phyloP scores from a whole-genome alignment of 1,284 basidiomycete species.

The Tylopilus sp. region DNA sequence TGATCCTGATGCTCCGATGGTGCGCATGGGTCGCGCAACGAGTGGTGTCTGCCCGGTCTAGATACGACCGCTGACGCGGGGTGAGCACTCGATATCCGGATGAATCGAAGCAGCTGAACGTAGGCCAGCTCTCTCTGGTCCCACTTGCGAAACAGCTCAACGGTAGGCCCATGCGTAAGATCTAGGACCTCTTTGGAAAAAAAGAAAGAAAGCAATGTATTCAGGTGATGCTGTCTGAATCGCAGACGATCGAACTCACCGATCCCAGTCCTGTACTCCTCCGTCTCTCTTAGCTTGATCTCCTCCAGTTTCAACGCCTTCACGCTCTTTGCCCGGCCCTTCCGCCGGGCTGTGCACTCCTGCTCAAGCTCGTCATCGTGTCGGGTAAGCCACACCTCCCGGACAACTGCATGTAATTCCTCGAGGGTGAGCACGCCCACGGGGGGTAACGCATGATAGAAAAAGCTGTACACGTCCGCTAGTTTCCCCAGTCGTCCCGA shows the following conservation, averaged over 20 bases:
- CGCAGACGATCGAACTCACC: slow-evolving; percentile 48
- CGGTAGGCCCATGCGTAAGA: slow-evolving; percentile 71
- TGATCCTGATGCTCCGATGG: slow-evolving; percentile 16
- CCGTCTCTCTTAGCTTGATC: slow-evolving; percentile 59
- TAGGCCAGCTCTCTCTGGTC: slow-evolving; percentile 72
- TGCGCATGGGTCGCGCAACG: slow-evolving; percentile 24
- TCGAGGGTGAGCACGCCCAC: slow-evolving; percentile 60
- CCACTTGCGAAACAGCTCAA: slow-evolving; percentile 73
- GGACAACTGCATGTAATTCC: slow-evolving; percentile 66
- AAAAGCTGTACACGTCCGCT: slow-evolving; percentile 79
- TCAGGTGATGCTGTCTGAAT: neutral
- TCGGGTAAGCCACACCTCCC: slow-evolving; percentile 70
- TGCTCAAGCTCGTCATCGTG: slow-evolving; percentile 66
- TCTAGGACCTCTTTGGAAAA: slow-evolving; percentile 70
- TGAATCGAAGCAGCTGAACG: slow-evolving; percentile 71
- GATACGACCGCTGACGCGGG: slow-evolving; percentile 50
- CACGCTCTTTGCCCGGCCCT: slow-evolving; percentile 74
- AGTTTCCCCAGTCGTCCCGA: neutral
- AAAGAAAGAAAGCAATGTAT: neutral
- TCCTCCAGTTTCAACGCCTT: slow-evolving; percentile 75
- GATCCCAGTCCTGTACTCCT: slow-evolving; percentile 79
- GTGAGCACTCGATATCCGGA: slow-evolving; percentile 62
- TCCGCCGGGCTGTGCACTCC: slow-evolving; percentile 61
- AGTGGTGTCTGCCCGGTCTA: slow-evolving; percentile 54
- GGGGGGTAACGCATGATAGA: slow-evolving; percentile 70